These are phyloP conservation scores for Parascedosporium putredinis DNA, from an alignment of 2,329 filamentous ascomycete species.

Conservation along the genomic window DNA sequence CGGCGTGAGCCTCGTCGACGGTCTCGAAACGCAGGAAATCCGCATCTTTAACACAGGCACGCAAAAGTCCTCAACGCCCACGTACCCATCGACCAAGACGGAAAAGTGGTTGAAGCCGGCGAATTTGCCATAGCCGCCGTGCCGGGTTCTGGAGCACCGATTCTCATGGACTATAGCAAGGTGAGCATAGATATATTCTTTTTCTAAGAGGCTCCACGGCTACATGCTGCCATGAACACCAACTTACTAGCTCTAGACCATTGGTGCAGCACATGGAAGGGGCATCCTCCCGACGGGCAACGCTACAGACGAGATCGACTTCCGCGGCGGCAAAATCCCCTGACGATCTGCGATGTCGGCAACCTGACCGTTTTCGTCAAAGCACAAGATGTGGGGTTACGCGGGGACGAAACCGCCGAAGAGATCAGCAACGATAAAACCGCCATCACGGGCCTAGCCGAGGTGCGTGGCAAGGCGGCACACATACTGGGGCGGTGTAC, in stretches of 20 bases:
- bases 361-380: background rate
- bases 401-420: too few species aligned
- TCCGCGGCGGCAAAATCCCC: background rate
- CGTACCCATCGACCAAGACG: background rate
- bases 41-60: slow-evolving; percentile 1
- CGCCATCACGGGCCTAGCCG: too few species aligned
- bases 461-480: too few species aligned
- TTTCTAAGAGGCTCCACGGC: too few species aligned
- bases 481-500: too few species aligned
- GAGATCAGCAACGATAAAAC: too few species aligned
- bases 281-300: background rate
- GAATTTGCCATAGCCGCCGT: background rate
- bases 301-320: background rate
- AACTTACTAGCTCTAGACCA: background rate
- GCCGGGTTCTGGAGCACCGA: background rate
- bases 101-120: background rate
- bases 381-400: too few species aligned
- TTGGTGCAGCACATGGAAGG: background rate
- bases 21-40: background rate
- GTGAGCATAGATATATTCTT: too few species aligned
- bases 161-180: background rate
- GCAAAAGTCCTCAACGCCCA: background rate
- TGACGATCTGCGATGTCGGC: background rate
- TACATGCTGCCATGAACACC: background rate
- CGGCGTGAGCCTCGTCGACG: background rate